These are phyloP conservation scores for Wallacemonas sp. DNA, from an alignment of 208 protist species.

Conservation along the genomic window DNA sequence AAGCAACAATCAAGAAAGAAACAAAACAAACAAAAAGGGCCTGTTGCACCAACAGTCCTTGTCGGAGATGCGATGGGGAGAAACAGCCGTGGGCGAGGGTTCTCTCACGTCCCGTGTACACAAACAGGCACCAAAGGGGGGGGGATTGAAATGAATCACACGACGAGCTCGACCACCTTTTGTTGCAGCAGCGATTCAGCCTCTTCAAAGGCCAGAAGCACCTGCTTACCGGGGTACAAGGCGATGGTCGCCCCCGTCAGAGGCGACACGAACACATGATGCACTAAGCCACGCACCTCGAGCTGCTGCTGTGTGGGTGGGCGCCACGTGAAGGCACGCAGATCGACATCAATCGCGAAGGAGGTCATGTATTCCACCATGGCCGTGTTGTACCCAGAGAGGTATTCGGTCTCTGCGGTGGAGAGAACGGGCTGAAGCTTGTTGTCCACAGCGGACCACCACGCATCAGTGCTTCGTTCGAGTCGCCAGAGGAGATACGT, in stretches of 20 bases:
- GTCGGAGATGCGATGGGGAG: too few species aligned
- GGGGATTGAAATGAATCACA: not conserved
- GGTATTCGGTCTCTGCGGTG: slow-evolving; percentile 53
- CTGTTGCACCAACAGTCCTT: too few species aligned
- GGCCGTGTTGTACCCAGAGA: slow-evolving; percentile 71
- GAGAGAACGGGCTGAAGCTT: slow-evolving; percentile 44
- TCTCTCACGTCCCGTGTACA: too few species aligned
- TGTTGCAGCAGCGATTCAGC: slow-evolving; percentile 82
- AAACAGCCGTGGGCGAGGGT: too few species aligned
- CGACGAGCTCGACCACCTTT: slow-evolving; percentile 70
- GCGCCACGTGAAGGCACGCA: slow-evolving; percentile 79
- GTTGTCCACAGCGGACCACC: slow-evolving; percentile 82
- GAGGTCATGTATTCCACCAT: slow-evolving; percentile 91
- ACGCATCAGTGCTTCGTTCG: slow-evolving; percentile 53
- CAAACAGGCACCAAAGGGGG: too few species aligned
- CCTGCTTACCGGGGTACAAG: slow-evolving; percentile 76
- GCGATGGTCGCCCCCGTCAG: slow-evolving; percentile 68
- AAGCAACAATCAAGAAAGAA: too few species aligned
- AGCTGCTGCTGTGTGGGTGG: slow-evolving; percentile 76
- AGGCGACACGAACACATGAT: slow-evolving; percentile 77
- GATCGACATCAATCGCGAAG: slow-evolving; percentile 78
- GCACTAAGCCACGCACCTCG: slow-evolving; percentile 67
- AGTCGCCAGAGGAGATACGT: slow-evolving; percentile 82
- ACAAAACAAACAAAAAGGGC: too few species aligned
- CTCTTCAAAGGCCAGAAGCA: slow-evolving; percentile 79